phyloP scores from a whole-genome alignment of 2,329 filamentous ascomycete species.

The Colletotrichum endophyticum region DNA sequence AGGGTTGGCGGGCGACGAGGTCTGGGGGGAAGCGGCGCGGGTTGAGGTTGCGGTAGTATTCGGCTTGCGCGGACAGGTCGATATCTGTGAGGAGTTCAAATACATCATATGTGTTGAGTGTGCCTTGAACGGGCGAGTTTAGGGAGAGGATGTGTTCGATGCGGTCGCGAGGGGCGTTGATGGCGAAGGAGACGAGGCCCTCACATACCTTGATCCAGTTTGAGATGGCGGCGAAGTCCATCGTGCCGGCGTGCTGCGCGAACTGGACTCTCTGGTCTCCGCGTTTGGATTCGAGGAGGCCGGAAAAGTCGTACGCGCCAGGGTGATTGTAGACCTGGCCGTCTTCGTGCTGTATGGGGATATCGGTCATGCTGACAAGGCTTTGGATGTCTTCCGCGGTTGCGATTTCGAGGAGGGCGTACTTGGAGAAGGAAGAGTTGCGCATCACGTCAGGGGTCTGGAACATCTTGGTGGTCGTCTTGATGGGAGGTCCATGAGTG shows the following conservation, averaged over 20 bases:
- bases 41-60: not conserved
- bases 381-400: not conserved
- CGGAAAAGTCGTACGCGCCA: slow-evolving; percentile 1
- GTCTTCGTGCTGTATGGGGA: not conserved
- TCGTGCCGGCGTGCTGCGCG: slow-evolving; percentile 2
- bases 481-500: not conserved
- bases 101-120: not conserved
- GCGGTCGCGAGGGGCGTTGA: not conserved
- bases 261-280: not conserved
- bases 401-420: not conserved
- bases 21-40: not conserved
- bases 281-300: not conserved
- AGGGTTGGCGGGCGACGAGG: not conserved
- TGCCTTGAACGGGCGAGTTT: not conserved
- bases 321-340: not conserved
- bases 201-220: slow-evolving; percentile 10
- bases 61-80: not conserved
- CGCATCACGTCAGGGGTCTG: not conserved
- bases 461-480: not conserved
- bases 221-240: not conserved
- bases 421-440: not conserved
- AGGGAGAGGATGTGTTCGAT: not conserved
- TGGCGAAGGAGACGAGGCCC: not conserved
- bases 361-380: not conserved
- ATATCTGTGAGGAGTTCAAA: not conserved